A percentile compares a stretch with the other conserved stretches of the same genome.
Evolutionary conservation across 2,329 filamentous ascomycete species (phyloP).

Genomic region (Cryphonectria nitschkei): DNA sequence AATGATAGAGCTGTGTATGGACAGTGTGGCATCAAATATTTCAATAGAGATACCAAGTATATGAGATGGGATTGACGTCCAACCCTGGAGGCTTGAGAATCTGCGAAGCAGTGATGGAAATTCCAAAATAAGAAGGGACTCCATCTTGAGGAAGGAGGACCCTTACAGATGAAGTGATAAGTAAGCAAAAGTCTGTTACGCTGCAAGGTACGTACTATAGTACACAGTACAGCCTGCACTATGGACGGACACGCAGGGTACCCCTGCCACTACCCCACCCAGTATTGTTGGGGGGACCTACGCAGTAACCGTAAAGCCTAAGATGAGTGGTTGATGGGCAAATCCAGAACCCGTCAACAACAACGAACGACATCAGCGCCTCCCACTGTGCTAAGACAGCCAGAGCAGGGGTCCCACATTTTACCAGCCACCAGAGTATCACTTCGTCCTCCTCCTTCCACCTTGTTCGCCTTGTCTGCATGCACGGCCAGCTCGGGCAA

Average conservation of each 20-base stretch:
- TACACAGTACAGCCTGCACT: background rate
- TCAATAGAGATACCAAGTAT: background rate
- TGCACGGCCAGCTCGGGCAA: conserved; percentile 1
- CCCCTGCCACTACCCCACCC: background rate
- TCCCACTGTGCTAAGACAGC: background rate
- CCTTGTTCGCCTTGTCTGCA: conserved; percentile 1
- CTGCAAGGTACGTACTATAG: too few relatives aligned
- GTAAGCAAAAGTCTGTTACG: background rate
- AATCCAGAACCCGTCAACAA: background rate
- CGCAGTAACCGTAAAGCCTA: background rate
- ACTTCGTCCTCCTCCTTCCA: background rate
- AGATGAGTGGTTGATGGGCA: background rate
- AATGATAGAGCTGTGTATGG: background rate
- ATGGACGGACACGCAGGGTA: too few relatives aligned
- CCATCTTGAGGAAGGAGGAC: background rate
- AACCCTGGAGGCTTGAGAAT: background rate
- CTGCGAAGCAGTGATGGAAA: background rate
- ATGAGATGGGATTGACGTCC: background rate
- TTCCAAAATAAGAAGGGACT: background rate
- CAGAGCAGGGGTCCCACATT: conserved; percentile 9
- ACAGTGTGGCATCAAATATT: too few relatives aligned
- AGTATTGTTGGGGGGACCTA: background rate
- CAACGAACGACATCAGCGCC: background rate
- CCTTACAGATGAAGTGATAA: background rate
- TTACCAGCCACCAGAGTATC: conserved; percentile 16